Base-by-base conservation (phyloP, 1,284 basidiomycete genomes). In the Irpex sp. region DNA sequence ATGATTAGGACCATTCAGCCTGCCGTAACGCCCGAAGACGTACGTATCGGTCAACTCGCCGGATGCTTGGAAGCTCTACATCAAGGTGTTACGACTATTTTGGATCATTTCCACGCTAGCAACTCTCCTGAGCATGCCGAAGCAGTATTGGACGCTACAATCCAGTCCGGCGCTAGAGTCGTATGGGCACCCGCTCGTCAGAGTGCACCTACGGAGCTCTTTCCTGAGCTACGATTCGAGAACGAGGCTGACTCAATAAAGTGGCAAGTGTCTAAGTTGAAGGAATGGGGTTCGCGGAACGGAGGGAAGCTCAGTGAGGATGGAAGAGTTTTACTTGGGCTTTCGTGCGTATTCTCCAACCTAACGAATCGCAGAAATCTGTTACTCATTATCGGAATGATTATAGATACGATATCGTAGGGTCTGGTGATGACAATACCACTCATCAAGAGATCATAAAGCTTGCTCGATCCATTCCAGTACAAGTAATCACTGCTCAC, bases 81-180 rank as follows among this genome's bases (percentile, higher is more conserved):
- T 62, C 70, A 70, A 35, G 73, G 74, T 51, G 73, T 74, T 17
- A 74, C 73, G 21, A 72, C 75, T 47, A 61, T 75, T 58, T 65
- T 75, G 15, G 75, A 76, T 65, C 75, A 76, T 64, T 74, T 73
- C 66, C 74, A 75, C 61, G 70, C 69, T 9, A 70, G 72, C 5
- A 66, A 68, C 62, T 68, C 69, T 3, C 69, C 69, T 5, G 72
- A 68, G 59, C 72, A 74, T 63, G 69, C 69, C n/a, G 68, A 73
- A 13, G 71, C 71, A 4, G 70, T 64, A 5, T 66, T 75, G 19
- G 63, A 64, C 4, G 75, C 74, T 4, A 70, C 72, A 17, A 57
- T 71, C 43, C 63, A 74, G 61, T 74, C 73, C 50, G 73, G 75
- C 1, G 68, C 72, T 5, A 69, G 75, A 39, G 71, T 73, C 58